These are phyloP conservation scores for Plasmodium blacklocki DNA, from an alignment of 169 alveolate genomes.

Conservation along the genomic window DNA sequence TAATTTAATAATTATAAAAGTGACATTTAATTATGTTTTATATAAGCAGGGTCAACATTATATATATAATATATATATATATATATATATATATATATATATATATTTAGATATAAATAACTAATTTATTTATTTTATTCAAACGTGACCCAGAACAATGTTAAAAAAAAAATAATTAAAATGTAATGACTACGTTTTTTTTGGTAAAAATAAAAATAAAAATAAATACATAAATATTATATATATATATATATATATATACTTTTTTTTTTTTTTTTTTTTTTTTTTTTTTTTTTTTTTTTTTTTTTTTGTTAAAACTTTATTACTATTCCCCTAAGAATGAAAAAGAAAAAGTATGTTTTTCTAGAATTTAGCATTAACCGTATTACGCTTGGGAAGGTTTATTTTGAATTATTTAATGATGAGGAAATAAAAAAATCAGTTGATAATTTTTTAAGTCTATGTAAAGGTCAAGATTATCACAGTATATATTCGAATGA, in stretches of 20 bases:
- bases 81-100: no score
- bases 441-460: conserved; percentile 23
- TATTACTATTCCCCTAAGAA: not conserved
- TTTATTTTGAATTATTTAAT: conserved; percentile 39
- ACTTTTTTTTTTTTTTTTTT: not conserved
- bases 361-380: conserved; percentile 41
- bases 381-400: conserved; percentile 35
- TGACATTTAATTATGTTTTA: no score
- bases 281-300: not conserved
- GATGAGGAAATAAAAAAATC: conserved; percentile 57
- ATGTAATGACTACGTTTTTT: not conserved
- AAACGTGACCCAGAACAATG: not conserved
- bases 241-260: not conserved
- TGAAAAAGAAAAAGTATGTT: conserved; percentile 53
- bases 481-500: conserved; percentile 54
- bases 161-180: not conserved
- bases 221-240: not conserved
- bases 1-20: no score
- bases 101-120: no score
- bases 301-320: not conserved
- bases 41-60: no score
- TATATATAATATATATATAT: no score
- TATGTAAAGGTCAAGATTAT: conserved; percentile 53
- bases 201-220: no score
- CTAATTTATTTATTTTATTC: no score